Evolutionary conservation across 768 basidiomycete species (phyloP).

Genomic region (Chalciporus sphaerocephalus): DNA sequence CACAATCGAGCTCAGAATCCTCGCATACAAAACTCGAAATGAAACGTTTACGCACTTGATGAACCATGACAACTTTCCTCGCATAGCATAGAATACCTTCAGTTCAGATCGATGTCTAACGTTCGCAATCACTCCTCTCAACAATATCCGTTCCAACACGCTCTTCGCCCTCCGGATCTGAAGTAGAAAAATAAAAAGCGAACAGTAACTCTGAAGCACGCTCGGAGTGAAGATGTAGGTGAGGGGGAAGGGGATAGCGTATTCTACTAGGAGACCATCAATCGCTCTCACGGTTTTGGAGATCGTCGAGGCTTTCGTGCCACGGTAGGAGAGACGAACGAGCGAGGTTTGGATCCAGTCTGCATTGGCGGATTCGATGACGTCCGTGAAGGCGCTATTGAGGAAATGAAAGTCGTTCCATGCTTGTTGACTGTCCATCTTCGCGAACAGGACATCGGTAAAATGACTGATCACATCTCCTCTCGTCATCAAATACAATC

Average conservation of each 20-base stretch:
- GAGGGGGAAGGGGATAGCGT: slow-evolving; percentile 75
- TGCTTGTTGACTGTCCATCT: slow-evolving; percentile 70
- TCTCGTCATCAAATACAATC: slow-evolving; percentile 67
- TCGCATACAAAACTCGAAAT: too few species aligned
- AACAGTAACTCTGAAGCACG: slow-evolving; percentile 53
- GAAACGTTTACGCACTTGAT: slow-evolving; percentile 57
- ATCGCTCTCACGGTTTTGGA: slow-evolving; percentile 57
- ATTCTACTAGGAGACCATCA: slow-evolving; percentile 69
- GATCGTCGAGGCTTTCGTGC: slow-evolving; percentile 42
- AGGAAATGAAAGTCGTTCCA: slow-evolving; percentile 86
- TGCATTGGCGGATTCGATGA: slow-evolving; percentile 47
- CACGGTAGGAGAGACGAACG: slow-evolving; percentile 67
- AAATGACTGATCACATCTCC: slow-evolving; percentile 79
- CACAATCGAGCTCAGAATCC: not conserved
- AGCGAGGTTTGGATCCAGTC: slow-evolving; percentile 64
- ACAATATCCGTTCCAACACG: slow-evolving; percentile 64
- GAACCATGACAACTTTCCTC: slow-evolving; percentile 79
- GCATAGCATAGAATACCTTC: slow-evolving; percentile 72
- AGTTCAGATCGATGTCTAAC: slow-evolving; percentile 41
- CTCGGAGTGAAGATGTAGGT: slow-evolving; percentile 69
- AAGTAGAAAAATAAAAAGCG: slow-evolving; percentile 66
- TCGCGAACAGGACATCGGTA: slow-evolving; percentile 66
- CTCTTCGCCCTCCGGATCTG: slow-evolving; percentile 72
- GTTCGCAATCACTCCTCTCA: slow-evolving; percentile 45
- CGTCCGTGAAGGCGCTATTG: slow-evolving; percentile 71